Base-by-base conservation (phyloP, 345 rosid genomes). In the Orychophragmus violaceus region DNA sequence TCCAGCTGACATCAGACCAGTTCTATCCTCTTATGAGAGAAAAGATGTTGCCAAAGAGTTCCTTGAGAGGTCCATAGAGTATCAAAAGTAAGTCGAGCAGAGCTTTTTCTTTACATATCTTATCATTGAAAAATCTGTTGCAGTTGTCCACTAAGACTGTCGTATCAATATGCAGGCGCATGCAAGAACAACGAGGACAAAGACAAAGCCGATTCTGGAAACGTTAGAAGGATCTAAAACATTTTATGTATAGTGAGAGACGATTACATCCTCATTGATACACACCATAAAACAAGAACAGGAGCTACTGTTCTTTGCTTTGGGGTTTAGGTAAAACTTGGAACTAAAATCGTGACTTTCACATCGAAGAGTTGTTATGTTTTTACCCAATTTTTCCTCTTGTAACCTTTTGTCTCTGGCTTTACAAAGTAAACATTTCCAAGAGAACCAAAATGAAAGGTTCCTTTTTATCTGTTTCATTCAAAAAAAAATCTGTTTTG, bases 21-120 rank as follows among this genome's bases (percentile, higher is more conserved):
- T 90, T 18, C 70, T 94, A 45, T 74, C 83, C 29, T 85, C 95
- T 59, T 90, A 83, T 50, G 90, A 88, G 62, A 86, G 85, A 64
- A 79, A 84, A 51, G 96, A 94, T 69, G 62, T 91, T 58, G 84
- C 90, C 1, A 81, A 83, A 70, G 97, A 91, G 84, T 94, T 94
- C 81, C 74, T 88, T 28, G 97, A 89, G 64, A 91, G 97, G 17
- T 87, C 96, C 29, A 71, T 79, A 70, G 95, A 88, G 48, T 82
- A 87, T 77, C 95, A 90, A 55, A 84, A 78, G 99, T 91, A 41
- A 74, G 73, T 68, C n/a, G 12, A 60, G 0, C 58, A 32, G 2
- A 59, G 13, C 21, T 8, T 59, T 42, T 55, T 55, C n/a, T 13
- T 19, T 51, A 21, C 19, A 23, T 50, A 17, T 62, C 2, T 3